Evolutionary conservation across 768 basidiomycete genomes (phyloP).

Genomic region (Tephrocybe sp.): DNA sequence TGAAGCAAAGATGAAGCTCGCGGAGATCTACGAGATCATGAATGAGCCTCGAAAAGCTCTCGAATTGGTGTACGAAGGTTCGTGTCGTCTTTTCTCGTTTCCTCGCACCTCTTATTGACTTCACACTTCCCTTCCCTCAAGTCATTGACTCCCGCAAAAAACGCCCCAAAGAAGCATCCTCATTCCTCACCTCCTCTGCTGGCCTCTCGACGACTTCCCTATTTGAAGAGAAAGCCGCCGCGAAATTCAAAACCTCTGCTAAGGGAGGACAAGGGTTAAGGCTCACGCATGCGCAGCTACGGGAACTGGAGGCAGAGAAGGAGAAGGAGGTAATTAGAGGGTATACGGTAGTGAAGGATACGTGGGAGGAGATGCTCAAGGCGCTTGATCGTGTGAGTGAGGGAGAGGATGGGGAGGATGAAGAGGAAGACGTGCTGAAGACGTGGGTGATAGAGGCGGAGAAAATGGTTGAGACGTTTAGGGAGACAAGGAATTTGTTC

Average conservation of each 20-base stretch:
- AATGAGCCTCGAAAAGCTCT: conserved; percentile 80
- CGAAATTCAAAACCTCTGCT: conserved; percentile 16
- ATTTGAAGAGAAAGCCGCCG: conserved; percentile 52
- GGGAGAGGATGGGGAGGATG: conserved; percentile 51
- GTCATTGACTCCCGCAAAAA: conserved; percentile 64
- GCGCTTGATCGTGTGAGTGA: too few relatives aligned
- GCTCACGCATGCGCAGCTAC: conserved; percentile 56
- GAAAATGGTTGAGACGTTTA: conserved; percentile 82
- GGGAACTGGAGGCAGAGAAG: conserved; percentile 60
- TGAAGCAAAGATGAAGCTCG: conserved; percentile 87
- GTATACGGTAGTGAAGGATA: conserved; percentile 56
- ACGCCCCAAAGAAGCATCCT: conserved; percentile 27
- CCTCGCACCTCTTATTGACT: background rate
- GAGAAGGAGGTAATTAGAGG: conserved; percentile 62
- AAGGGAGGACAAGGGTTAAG: conserved; percentile 37
- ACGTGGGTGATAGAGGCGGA: conserved; percentile 86
- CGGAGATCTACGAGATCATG: conserved; percentile 84
- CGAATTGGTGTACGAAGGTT: conserved; percentile 82
- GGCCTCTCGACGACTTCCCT: conserved; percentile 42
- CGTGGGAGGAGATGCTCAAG: conserved; percentile 62
- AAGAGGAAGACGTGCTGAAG: conserved; percentile 47
- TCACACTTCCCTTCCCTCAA: conserved; percentile 21
- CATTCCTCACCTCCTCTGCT: conserved; percentile 18
- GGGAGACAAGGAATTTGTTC: conserved; percentile 84
- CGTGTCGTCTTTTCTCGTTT: conserved; percentile 3